Evolutionary conservation across 352 stramenopile species (phyloP).

Genomic region (Pilasporangium apinafurcum): DNA sequence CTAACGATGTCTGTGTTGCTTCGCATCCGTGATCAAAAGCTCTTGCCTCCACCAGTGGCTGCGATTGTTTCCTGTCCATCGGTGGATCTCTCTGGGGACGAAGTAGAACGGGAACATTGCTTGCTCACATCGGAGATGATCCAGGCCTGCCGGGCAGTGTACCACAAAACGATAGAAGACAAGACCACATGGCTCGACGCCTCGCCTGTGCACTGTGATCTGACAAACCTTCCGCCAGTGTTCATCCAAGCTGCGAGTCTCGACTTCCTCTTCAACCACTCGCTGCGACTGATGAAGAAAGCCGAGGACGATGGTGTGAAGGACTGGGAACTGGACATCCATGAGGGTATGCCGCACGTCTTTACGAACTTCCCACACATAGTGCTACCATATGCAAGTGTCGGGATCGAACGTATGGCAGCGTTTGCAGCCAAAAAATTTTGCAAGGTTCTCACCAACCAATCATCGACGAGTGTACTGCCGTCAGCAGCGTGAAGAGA

Average conservation of each 20-base stretch:
- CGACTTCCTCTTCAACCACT: constrained; percentile 22
- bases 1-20: constrained; percentile 42
- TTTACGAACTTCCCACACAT: constrained; percentile 47
- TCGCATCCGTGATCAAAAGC: constrained; percentile 18
- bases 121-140: constrained; percentile 8
- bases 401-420: constrained; percentile 33
- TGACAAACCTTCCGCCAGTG: constrained; percentile 21
- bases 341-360: constrained; percentile 49
- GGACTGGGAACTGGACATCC: constrained; percentile 28
- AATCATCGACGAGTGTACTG: too few relatives aligned
- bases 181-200: constrained; percentile 5
- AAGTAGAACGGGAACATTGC: constrained; percentile 8
- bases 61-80: constrained; percentile 24
- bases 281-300: constrained; percentile 14
- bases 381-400: constrained; percentile 37
- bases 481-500: too few relatives aligned
- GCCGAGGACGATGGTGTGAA: constrained; percentile 6
- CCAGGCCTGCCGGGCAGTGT: background rate
- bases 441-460: too few relatives aligned
- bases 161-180: constrained; percentile 4
- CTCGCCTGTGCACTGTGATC: constrained; percentile 14
- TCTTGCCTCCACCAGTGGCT: constrained; percentile 11
- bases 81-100: constrained; percentile 13
- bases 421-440: constrained; percentile 31
- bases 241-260: constrained; percentile 24